Base-by-base conservation (phyloP, 805 yeast species). In the Saturnispora kantuleensis region DNA sequence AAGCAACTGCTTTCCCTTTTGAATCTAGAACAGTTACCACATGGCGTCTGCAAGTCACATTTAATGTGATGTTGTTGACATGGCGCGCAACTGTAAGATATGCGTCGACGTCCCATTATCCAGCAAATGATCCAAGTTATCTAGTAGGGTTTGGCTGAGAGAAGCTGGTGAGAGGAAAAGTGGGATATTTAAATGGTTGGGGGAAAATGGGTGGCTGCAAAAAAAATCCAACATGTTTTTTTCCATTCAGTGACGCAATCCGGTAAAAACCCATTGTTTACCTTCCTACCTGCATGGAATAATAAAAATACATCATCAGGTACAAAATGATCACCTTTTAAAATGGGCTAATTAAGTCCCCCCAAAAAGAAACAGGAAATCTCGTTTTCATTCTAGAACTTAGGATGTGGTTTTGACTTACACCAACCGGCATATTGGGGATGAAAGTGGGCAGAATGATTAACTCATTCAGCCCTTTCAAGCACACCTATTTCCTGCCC, bases 1-100 rank as follows among this genome's bases (percentile, higher is more conserved):
- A 39, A 10, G 45, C 58, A 55, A 9, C 46, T 36, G 2, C 44
- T 32, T 12, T 38, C 38, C 32, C 55, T 36, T 13, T 45, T 44
- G 31, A 51, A 52, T 32, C 47, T 49, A 10, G 40, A 29, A 51
- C 79, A 74, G 18, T 72, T 63, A 2, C 68, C 58, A 53, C 79
- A 74, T 0, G 79, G 79, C 7, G 59, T 58, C 38, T 60, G 53
- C 46, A 71, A 65, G 50, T 75, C 77, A 57, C 80, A 75, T 52
- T 72, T 73, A 53, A 73, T 71, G 55, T 75, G 74, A 46, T 70
- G 68, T n/a, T 62, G 56, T 50, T 72, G 72, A 50, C 80, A 75
- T 2, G 76, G 77, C 1, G 78, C 79, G 55, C 80, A 75, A 44
- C 70, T 69, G 52, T 74, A 74, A n/a, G 75, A 69, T 36, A 79